Conservation (phyloP, 2,329 filamentous ascomycete genomes). For the Cladophialophora bantiana region DNA sequence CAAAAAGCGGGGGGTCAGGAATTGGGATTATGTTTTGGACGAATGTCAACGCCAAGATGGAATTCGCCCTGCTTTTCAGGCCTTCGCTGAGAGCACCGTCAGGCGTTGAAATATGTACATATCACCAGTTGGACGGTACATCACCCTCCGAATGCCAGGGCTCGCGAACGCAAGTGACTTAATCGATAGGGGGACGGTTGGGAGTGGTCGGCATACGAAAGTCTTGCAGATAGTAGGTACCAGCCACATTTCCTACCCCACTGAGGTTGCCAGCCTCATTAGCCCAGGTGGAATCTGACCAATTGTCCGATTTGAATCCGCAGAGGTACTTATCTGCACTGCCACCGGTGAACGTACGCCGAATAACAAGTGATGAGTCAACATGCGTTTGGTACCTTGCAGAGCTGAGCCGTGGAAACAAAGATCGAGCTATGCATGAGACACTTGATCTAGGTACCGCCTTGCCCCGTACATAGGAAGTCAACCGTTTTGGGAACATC, state of each 20-base stretch:
- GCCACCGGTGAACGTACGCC: slow-evolving; percentile 14
- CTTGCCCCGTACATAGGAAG: background rate
- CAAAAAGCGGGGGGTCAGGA: background rate
- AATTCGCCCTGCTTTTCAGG: background rate
- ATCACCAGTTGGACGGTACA: background rate
- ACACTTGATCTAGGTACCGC: background rate
- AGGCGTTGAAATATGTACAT: background rate
- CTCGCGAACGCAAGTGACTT: background rate
- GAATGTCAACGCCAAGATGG: slow-evolving; percentile 2
- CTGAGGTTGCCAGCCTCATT: background rate
- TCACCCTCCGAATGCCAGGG: background rate
- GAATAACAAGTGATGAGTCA: slow-evolving; percentile 12
- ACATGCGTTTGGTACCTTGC: slow-evolving; percentile 27
- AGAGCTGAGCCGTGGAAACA: slow-evolving; percentile 18
- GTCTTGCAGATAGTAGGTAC: background rate
- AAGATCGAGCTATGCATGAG: slow-evolving; percentile 6
- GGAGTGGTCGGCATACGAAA: background rate
- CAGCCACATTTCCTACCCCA: slow-evolving; percentile 1
- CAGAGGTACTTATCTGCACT: slow-evolving; percentile 16
- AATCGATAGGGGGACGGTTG: background rate
- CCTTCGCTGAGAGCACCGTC: background rate
- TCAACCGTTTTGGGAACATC: background rate
- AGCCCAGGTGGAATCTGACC: slow-evolving; percentile 3
- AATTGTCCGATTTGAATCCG: background rate
- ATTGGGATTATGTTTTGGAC: background rate